phyloP scores from a whole-genome alignment of 768 basidiomycete species.

The Symmetrospora coprosmae region DNA sequence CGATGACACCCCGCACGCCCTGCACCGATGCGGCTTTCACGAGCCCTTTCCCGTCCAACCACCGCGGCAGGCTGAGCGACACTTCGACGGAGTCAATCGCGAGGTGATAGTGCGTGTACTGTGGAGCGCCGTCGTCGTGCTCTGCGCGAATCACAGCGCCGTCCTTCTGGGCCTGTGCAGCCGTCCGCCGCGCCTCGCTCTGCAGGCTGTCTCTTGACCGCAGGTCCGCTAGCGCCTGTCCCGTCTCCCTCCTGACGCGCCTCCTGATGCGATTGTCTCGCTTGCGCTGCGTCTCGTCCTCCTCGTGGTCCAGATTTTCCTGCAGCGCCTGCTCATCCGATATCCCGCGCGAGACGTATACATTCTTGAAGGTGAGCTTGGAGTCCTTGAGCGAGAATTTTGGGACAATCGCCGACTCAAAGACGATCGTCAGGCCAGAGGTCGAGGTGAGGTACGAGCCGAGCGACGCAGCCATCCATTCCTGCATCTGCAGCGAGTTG shows the following conservation, averaged over 20 bases:
- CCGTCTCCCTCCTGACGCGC: not conserved
- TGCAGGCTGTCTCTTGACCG: not conserved
- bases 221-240: conserved; percentile 10
- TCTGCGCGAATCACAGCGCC: conserved; percentile 39
- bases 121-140: conserved; percentile 34
- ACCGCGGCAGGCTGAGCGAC: conserved; percentile 71
- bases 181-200: conserved; percentile 7
- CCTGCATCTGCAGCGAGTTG: conserved; percentile 76
- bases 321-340: not conserved
- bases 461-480: conserved; percentile 68
- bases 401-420: conserved; percentile 94
- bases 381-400: conserved; percentile 58
- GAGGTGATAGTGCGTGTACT: conserved; percentile 83
- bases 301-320: too few relatives aligned
- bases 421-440: conserved; percentile 85
- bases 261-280: not conserved
- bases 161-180: conserved; percentile 40
- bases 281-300: not conserved
- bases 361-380: conserved; percentile 88
- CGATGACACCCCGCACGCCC: conserved; percentile 84
- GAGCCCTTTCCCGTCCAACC: conserved; percentile 91
- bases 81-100: conserved; percentile 91
- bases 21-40: conserved; percentile 79
- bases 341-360: conserved; percentile 77
- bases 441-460: conserved; percentile 86